A percentile compares a stretch with the other conserved stretches of the same genome.
Conservation (phyloP, 139 green algal species). For the Micractinium conductrix region DNA sequence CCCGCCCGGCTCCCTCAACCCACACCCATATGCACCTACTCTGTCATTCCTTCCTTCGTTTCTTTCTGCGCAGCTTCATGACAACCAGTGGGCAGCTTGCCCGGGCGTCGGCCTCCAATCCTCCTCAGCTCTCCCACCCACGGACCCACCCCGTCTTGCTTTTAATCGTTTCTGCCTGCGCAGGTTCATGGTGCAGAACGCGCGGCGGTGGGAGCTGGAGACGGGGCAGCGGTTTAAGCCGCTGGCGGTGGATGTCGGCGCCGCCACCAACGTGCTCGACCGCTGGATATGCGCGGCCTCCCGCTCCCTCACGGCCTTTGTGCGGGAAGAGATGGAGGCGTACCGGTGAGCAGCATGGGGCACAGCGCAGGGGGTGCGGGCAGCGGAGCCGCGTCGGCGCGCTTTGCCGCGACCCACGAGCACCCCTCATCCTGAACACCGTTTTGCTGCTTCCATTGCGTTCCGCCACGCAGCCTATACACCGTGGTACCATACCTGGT, state of each 20-base stretch:
- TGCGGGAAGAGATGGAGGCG: constrained; percentile 92
- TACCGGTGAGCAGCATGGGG: constrained; percentile 82
- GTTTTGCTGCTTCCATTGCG: neutral
- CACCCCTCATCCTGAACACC: neutral
- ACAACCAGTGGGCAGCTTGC: too few species aligned
- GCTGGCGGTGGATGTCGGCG: constrained; percentile 29
- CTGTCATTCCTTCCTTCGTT: too few species aligned
- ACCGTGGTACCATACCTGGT: constrained; percentile 93
- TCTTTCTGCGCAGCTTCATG: too few species aligned
- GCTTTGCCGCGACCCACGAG: neutral
- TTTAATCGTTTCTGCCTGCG: neutral
- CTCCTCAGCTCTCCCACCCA: neutral
- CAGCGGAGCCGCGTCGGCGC: too few species aligned
- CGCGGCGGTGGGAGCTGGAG: constrained; percentile 78
- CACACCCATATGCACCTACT: too few species aligned
- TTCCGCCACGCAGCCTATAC: constrained; percentile 80
- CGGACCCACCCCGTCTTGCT: too few species aligned
- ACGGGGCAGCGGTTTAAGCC: constrained; percentile 62
- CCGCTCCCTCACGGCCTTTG: constrained; percentile 82
- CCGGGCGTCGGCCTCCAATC: too few species aligned
- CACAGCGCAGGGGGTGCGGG: too few species aligned
- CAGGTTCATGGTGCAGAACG: constrained; percentile 91
- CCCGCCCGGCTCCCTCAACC: too few species aligned
- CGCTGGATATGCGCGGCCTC: constrained; percentile 88
- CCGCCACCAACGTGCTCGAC: constrained; percentile 87